Conservation (phyloP, 257 asterid genomes). For the Ilex aquifolium region DNA sequence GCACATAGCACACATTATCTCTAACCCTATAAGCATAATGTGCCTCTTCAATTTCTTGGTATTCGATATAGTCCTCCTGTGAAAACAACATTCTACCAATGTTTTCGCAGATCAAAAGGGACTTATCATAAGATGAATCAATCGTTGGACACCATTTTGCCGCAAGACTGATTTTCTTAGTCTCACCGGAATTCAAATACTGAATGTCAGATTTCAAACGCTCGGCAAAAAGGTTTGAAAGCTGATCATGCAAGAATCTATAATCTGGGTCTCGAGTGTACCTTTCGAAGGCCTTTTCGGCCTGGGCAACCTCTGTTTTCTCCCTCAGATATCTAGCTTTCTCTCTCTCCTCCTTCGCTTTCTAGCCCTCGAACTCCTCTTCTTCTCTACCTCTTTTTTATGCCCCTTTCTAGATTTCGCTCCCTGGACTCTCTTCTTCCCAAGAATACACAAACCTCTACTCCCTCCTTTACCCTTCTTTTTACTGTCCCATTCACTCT, state of each 20-base stretch:
- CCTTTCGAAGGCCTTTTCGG: conserved; percentile 25
- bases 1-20: too few species aligned
- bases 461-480: too few species aligned
- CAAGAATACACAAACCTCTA: too few species aligned
- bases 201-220: conserved; percentile 33
- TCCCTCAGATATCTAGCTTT: conserved; percentile 29
- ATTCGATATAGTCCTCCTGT: conserved; percentile 17
- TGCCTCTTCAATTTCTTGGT: conserved; percentile 26
- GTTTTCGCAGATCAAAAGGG: conserved; percentile 40
- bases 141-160: conserved; percentile 56
- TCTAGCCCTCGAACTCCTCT: too few species aligned
- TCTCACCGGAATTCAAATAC: conserved; percentile 22
- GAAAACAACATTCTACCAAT: conserved; percentile 39
- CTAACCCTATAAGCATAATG: conserved; percentile 40
- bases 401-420: neutral
- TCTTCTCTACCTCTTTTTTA: conserved; percentile 13
- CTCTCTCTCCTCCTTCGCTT: conserved; percentile 23
- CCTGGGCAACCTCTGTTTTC: conserved; percentile 22
- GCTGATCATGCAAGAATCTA: conserved; percentile 33
- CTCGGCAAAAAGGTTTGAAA: conserved; percentile 33
- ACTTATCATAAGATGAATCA: conserved; percentile 49
- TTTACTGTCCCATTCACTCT: neutral
- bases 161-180: conserved; percentile 33
- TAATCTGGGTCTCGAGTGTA: conserved; percentile 29
- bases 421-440: too few species aligned